These are phyloP conservation scores for Sungouiella thailandica DNA, from an alignment of 805 yeast species.

Conservation along the genomic window DNA sequence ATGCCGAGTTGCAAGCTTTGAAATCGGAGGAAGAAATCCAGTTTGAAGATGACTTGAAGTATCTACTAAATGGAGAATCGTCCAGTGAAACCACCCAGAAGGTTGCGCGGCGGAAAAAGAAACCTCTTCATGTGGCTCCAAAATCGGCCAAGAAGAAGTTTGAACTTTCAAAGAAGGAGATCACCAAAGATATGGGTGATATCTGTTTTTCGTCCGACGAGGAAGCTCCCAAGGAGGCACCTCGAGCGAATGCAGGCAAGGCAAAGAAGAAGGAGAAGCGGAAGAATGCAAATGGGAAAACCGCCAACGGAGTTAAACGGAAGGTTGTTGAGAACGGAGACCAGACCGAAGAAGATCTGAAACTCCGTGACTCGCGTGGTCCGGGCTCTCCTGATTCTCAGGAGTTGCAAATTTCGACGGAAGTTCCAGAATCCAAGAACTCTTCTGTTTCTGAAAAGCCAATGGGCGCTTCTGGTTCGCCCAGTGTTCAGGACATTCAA, in stretches of 20 bases:
- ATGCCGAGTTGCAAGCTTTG: slow-evolving; percentile 10
- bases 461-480: too few relatives aligned
- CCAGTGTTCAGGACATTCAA: too few relatives aligned
- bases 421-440: background rate
- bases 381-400: background rate
- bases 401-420: background rate
- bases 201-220: slow-evolving; percentile 26
- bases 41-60: slow-evolving; percentile 29
- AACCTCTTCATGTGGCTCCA: too few relatives aligned
- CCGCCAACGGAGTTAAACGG: too few relatives aligned
- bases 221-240: background rate
- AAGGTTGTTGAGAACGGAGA: too few relatives aligned
- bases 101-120: too few relatives aligned
- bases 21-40: slow-evolving; percentile 9
- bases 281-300: background rate
- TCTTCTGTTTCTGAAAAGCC: too few relatives aligned
- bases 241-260: background rate
- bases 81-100: too few relatives aligned
- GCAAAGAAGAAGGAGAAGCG: slow-evolving; percentile 3
- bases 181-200: slow-evolving; percentile 24
- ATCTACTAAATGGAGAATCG: slow-evolving; percentile 14
- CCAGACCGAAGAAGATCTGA: background rate
- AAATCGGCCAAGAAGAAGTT: background rate
- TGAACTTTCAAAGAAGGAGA: slow-evolving; percentile 12
- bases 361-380: background rate